Evolutionary conservation across 2,329 filamentous ascomycete genomes (phyloP).

Genomic region (Sporothrix protearum): DNA sequence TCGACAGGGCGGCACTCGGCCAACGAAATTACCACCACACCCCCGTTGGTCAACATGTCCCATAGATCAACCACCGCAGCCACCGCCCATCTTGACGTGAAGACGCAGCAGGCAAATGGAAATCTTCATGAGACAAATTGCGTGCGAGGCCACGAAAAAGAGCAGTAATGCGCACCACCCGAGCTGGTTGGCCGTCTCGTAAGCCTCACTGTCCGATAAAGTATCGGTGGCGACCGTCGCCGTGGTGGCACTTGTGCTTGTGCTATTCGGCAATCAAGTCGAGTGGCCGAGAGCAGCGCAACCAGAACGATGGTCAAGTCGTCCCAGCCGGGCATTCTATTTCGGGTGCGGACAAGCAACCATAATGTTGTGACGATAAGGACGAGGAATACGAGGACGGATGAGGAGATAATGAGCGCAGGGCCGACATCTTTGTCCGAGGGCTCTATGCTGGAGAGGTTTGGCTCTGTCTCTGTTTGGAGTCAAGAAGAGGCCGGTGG

Average conservation of each 20-base stretch:
- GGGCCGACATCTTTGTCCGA: slow-evolving; percentile 38
- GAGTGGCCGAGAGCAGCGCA: slow-evolving; percentile 33
- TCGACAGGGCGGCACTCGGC: slow-evolving; percentile 36
- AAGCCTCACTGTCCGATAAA: neutral
- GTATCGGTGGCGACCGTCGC: slow-evolving; percentile 39
- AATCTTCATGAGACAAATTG: slow-evolving; percentile 42
- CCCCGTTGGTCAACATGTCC: slow-evolving; percentile 34
- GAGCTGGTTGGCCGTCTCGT: slow-evolving; percentile 34
- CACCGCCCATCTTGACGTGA: slow-evolving; percentile 39
- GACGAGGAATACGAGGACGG: slow-evolving; percentile 35
- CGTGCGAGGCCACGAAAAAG: slow-evolving; percentile 40
- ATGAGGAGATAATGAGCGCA: slow-evolving; percentile 35
- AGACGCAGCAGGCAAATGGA: slow-evolving; percentile 43
- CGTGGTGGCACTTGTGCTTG: slow-evolving; percentile 36
- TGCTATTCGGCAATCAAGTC: slow-evolving; percentile 36
- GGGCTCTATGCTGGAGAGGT: slow-evolving; percentile 27
- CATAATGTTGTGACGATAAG: slow-evolving; percentile 36
- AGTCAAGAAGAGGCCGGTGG: neutral
- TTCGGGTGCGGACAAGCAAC: slow-evolving; percentile 34
- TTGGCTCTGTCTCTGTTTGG: neutral
- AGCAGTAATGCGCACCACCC: slow-evolving; percentile 42
- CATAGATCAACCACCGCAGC: slow-evolving; percentile 35
- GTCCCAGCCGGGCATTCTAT: slow-evolving; percentile 38
- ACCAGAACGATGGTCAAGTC: slow-evolving; percentile 38
- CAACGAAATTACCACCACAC: slow-evolving; percentile 35